Conservation (phyloP, 2,329 filamentous ascomycete species). For the Penicillium hordei region DNA sequence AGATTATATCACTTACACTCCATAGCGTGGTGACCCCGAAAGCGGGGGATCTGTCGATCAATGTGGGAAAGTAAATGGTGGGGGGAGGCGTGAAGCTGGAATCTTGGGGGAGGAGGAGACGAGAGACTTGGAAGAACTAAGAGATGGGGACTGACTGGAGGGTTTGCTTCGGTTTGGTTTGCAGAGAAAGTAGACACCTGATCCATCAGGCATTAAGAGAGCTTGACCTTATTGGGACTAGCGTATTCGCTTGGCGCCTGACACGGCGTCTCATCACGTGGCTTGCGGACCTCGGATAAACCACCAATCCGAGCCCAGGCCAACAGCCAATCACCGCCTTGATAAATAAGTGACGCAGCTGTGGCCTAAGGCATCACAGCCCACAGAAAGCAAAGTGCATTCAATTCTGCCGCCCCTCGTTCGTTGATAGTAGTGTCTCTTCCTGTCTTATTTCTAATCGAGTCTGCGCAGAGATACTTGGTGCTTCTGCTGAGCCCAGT, state of each 20-base stretch:
- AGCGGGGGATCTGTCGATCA: slow-evolving; percentile 34
- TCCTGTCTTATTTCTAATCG: slow-evolving; percentile 12
- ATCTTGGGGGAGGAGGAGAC: slow-evolving; percentile 32
- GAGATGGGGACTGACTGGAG: slow-evolving; percentile 33
- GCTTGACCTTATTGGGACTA: slow-evolving; percentile 13
- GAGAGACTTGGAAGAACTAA: slow-evolving; percentile 39
- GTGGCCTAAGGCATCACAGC: slow-evolving; percentile 26
- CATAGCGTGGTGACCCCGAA: slow-evolving; percentile 56
- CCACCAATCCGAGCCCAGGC: not conserved
- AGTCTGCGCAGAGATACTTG: slow-evolving; percentile 25
- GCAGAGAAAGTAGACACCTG: slow-evolving; percentile 22
- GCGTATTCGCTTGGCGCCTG: slow-evolving; percentile 22
- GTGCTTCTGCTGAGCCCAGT: slow-evolving; percentile 21
- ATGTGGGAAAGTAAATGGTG: slow-evolving; percentile 35
- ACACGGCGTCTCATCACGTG: slow-evolving; percentile 19
- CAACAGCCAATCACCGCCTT: slow-evolving; percentile 21
- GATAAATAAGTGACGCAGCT: slow-evolving; percentile 20
- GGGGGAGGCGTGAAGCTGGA: slow-evolving; percentile 21
- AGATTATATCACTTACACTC: slow-evolving; percentile 56
- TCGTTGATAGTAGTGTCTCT: slow-evolving; percentile 19
- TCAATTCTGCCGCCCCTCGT: slow-evolving; percentile 22
- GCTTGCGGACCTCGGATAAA: not conserved
- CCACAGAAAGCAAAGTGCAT: slow-evolving; percentile 27
- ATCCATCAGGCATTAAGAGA: slow-evolving; percentile 28
- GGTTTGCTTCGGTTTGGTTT: slow-evolving; percentile 23